Percentiles rank a stretch among this genome's conserved stretches.
These are phyloP conservation scores for Oryza punctata DNA, from an alignment of 176 grass and related monocot genomes.

Conservation along the genomic window DNA sequence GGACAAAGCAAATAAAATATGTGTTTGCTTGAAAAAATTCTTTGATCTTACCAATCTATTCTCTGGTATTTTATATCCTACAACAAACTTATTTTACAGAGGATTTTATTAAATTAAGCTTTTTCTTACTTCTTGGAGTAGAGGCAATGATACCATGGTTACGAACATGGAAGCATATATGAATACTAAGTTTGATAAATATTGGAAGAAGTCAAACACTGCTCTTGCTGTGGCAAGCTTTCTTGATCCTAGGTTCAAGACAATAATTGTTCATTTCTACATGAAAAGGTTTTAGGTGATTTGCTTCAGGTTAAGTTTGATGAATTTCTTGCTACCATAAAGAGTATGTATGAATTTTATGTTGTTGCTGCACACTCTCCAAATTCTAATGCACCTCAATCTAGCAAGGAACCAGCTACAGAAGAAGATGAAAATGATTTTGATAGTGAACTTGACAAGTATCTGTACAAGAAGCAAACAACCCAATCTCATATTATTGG, in stretches of 20 bases:
- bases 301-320: neutral
- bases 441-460: neutral
- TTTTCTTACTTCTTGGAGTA: neutral
- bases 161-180: neutral
- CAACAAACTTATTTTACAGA: neutral
- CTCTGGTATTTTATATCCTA: neutral
- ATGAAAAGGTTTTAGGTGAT: neutral
- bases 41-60: neutral
- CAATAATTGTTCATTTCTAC: neutral
- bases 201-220: neutral
- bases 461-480: neutral
- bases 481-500: no score
- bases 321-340: neutral
- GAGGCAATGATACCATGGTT: neutral
- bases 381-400: neutral
- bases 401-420: no score
- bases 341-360: neutral
- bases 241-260: conserved; percentile 12
- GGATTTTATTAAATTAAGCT: neutral
- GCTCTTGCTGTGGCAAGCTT: neutral
- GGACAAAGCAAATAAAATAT: neutral
- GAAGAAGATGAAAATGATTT: neutral
- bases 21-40: neutral
- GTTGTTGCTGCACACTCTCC: neutral
- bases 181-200: neutral